phyloP scores from a whole-genome alignment of 495 filamentous ascomycete genomes.

The Tuber borchii region DNA sequence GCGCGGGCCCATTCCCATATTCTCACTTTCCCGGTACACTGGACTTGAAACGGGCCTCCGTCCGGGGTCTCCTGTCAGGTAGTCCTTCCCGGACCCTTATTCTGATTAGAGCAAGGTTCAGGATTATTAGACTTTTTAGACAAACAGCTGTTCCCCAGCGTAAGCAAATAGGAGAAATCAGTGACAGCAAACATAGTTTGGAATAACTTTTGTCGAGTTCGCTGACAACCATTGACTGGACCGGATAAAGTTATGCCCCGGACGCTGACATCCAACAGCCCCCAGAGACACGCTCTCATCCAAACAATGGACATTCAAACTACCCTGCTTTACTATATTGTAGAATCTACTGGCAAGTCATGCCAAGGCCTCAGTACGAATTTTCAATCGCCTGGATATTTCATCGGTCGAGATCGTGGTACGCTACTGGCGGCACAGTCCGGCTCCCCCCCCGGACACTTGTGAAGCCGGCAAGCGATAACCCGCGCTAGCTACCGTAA shows the following conservation, averaged over 20 bases:
- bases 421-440: background rate
- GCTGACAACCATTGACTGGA: background rate
- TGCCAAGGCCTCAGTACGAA: background rate
- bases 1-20: background rate
- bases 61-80: background rate
- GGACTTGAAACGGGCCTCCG: conserved; percentile 1
- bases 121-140: background rate
- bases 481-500: background rate
- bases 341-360: background rate
- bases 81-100: background rate
- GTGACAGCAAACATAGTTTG: background rate
- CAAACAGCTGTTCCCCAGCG: background rate
- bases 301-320: background rate
- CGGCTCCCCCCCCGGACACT: background rate
- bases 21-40: background rate
- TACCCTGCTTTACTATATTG: background rate
- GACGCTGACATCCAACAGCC: background rate
- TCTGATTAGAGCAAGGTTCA: background rate
- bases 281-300: background rate
- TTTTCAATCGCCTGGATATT: background rate
- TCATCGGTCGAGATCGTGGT: background rate
- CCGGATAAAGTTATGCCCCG: background rate
- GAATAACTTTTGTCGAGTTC: background rate
- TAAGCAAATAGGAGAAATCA: background rate
- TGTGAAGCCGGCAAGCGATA: background rate